Conservation (phyloP, 2,329 filamentous ascomycete species). For the Tricladium varicosporioides region DNA sequence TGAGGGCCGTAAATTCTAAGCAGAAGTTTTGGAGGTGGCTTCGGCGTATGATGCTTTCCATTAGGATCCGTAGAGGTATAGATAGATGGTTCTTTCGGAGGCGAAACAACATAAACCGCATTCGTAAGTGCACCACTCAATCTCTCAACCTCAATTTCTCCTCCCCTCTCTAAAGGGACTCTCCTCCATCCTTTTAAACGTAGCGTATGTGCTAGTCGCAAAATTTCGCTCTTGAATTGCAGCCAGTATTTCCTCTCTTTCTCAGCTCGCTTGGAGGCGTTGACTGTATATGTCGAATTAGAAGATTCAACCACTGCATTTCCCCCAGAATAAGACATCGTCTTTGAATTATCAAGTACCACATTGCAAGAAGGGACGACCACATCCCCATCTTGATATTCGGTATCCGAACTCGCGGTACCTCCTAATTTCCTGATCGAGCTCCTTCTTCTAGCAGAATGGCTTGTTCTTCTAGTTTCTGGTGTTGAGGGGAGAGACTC, state of each 20-base stretch:
- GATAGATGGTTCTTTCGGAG: conserved; percentile 61
- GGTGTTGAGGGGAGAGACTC: conserved; percentile 29
- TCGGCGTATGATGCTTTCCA: conserved; percentile 21
- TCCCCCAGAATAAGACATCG: conserved; percentile 70
- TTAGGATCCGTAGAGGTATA: conserved; percentile 38
- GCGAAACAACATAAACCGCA: conserved; percentile 90
- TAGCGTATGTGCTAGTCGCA: conserved; percentile 84
- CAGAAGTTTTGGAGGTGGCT: conserved; percentile 62
- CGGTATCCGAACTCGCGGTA: conserved; percentile 75
- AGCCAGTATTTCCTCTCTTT: conserved; percentile 78
- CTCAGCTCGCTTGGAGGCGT: conserved; percentile 47
- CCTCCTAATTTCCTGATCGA: conserved; percentile 28
- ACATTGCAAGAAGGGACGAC: conserved; percentile 85
- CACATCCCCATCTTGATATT: conserved; percentile 76
- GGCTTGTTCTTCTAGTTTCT: conserved; percentile 20
- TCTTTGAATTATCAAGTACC: conserved; percentile 85
- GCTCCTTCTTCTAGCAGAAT: conserved; percentile 12
- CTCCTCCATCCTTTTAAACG: conserved; percentile 88
- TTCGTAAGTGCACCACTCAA: conserved; percentile 93
- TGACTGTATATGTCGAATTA: conserved; percentile 38
- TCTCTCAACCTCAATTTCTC: conserved; percentile 67
- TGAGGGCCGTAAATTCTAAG: conserved; percentile 93
- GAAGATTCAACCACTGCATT: conserved; percentile 33
- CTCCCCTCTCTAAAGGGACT: conserved; percentile 69
- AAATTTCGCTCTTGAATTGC: conserved; percentile 88